Percentiles rank a stretch among this genome's conserved stretches.
Evolutionary conservation across 2,329 filamentous ascomycete genomes (phyloP).

Genomic region (Diaporthe caulivora): DNA sequence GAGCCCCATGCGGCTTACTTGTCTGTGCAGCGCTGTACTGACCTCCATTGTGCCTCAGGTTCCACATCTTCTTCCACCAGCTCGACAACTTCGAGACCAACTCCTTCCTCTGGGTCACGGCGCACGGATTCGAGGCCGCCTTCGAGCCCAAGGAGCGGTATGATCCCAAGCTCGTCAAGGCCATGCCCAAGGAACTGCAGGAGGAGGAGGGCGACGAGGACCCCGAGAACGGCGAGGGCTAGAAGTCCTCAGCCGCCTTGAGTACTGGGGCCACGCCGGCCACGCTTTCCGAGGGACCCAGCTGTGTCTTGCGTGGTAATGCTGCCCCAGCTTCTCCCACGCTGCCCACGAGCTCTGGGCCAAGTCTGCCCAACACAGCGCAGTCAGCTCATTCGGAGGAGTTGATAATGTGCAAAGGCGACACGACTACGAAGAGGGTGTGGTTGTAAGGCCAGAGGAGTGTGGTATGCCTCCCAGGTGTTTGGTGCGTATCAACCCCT

Average conservation of each 20-base stretch:
- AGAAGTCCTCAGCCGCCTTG: background rate
- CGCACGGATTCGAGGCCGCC: slow-evolving; percentile 74
- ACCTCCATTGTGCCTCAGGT: slow-evolving; percentile 58
- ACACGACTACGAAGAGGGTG: too few relatives aligned
- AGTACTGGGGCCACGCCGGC: too few relatives aligned
- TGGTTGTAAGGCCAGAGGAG: background rate
- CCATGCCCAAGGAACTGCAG: slow-evolving; percentile 55
- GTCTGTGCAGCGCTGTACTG: background rate
- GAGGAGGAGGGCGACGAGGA: slow-evolving; percentile 66
- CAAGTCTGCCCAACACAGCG: too few relatives aligned
- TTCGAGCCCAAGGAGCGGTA: slow-evolving; percentile 60
- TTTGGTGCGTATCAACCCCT: too few relatives aligned
- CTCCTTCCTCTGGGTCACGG: slow-evolving; percentile 81
- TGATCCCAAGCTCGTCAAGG: slow-evolving; percentile 41
- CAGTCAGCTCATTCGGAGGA: background rate
- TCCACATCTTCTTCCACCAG: slow-evolving; percentile 83
- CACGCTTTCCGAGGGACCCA: too few relatives aligned
- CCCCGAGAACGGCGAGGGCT: slow-evolving; percentile 58
- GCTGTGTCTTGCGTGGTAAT: fast-evolving
- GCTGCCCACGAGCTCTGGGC: background rate
- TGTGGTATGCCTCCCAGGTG: background rate
- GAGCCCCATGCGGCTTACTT: background rate
- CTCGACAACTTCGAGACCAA: slow-evolving; percentile 80
- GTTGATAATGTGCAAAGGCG: background rate
- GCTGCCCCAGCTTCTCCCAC: background rate